Conservation (phyloP, 345 rosid species). For the Clarkia xantiana region DNA sequence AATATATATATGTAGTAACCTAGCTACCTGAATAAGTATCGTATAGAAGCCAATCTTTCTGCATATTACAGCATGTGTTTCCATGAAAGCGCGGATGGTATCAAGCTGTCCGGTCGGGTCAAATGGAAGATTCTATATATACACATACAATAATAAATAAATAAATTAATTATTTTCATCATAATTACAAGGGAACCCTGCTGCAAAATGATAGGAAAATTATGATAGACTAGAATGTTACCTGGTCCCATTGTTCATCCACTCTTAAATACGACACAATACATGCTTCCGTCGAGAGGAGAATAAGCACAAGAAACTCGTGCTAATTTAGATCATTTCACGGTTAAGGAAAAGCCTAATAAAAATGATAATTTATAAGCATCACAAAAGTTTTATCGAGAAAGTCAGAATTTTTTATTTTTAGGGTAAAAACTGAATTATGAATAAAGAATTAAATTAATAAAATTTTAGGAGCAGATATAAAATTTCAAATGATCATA, state of each 20-base stretch:
- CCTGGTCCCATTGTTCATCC: slow-evolving; percentile 77
- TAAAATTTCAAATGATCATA: no score
- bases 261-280: slow-evolving; percentile 68
- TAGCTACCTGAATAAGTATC: slow-evolving; percentile 47
- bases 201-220: neutral
- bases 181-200: no score
- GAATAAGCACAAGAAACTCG: slow-evolving; percentile 42
- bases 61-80: slow-evolving; percentile 54
- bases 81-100: slow-evolving; percentile 49
- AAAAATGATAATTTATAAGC: neutral
- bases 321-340: slow-evolving; percentile 23
- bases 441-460: no score
- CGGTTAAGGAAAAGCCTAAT: slow-evolving; percentile 19
- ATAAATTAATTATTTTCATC: neutral
- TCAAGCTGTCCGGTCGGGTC: slow-evolving; percentile 88
- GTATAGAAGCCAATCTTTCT: slow-evolving; percentile 77
- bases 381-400: no score
- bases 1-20: neutral
- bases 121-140: slow-evolving; percentile 62
- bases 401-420: no score
- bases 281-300: slow-evolving; percentile 58
- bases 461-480: no score
- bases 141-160: no score
- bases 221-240: slow-evolving; percentile 7
- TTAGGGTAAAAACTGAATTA: no score